These are phyloP conservation scores for Nemania serpens DNA, from an alignment of 2,329 filamentous ascomycete genomes.

Conservation along the genomic window DNA sequence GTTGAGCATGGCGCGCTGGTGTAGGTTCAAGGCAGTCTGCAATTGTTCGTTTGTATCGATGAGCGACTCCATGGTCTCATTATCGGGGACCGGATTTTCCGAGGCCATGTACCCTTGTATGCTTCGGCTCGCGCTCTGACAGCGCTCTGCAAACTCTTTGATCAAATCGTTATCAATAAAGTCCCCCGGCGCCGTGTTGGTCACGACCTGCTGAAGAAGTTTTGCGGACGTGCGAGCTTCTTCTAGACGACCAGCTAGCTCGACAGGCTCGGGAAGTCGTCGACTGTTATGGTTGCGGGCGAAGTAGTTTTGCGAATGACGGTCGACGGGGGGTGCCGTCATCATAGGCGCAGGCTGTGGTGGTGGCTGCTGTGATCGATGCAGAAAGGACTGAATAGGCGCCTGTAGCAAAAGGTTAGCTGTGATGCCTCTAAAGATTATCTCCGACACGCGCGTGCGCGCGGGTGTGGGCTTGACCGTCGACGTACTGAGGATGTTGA, in stretches of 20 bases:
- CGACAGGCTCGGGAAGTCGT: conserved; percentile 68
- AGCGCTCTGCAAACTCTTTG: conserved; percentile 88
- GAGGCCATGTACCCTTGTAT: conserved; percentile 86
- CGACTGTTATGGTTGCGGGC: conserved; percentile 54
- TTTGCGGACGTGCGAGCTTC: conserved; percentile 91
- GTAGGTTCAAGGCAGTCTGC: conserved; percentile 78
- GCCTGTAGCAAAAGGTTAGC: conserved; percentile 21
- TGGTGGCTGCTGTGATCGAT: conserved; percentile 25
- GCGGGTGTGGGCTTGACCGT: neutral
- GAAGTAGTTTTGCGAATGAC: conserved; percentile 62
- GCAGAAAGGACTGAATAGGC: conserved; percentile 21
- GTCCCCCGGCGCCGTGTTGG: conserved; percentile 79
- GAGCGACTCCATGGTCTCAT: conserved; percentile 89
- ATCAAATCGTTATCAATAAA: conserved; percentile 84
- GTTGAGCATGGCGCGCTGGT: conserved; percentile 78
- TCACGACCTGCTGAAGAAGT: conserved; percentile 87
- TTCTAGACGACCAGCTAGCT: conserved; percentile 82
- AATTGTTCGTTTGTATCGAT: conserved; percentile 96
- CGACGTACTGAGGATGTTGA: conserved; percentile 51
- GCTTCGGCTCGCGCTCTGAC: conserved; percentile 76
- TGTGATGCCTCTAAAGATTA: conserved; percentile 23
- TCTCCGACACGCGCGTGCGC: neutral
- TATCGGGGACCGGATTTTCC: conserved; percentile 80
- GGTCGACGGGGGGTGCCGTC: conserved; percentile 50
- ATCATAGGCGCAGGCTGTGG: conserved; percentile 45